Evolutionary conservation across 306 rosid genomes (phyloP).

Genomic region (Purshia tridentata): DNA sequence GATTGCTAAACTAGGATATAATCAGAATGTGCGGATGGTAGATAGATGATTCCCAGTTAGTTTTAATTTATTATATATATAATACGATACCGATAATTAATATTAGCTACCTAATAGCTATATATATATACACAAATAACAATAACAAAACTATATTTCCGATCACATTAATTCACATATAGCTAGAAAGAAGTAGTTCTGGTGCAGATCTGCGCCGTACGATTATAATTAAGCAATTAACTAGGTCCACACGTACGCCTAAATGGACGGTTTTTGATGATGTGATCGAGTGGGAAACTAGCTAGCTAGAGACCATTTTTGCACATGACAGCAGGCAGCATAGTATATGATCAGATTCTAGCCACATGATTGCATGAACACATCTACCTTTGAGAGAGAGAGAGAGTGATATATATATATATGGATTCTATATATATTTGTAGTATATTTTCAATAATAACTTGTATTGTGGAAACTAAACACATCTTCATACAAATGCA

Average conservation of each 20-base stretch:
- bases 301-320: not conserved
- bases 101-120: not conserved
- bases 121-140: not conserved
- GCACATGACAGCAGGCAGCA: not conserved
- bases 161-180: not conserved
- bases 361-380: slow-evolving; percentile 21
- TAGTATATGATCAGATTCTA: not conserved
- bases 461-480: not conserved
- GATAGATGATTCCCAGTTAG: not conserved
- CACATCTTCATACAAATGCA: not conserved
- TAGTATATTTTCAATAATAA: not conserved
- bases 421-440: not conserved
- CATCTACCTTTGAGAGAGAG: not conserved
- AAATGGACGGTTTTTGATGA: not conserved
- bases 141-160: not conserved
- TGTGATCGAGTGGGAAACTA: not conserved
- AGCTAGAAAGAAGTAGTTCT: not conserved
- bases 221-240: not conserved
- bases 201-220: slow-evolving; percentile 1
- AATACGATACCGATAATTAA: not conserved
- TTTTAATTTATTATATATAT: not conserved
- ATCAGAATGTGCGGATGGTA: not conserved
- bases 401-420: not conserved
- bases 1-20: not conserved
- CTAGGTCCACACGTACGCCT: not conserved